A percentile compares a stretch with the other conserved stretches of the same genome.
phyloP scores from a whole-genome alignment of 2,329 filamentous ascomycete species.

The Nannizziopsis barbatae region DNA sequence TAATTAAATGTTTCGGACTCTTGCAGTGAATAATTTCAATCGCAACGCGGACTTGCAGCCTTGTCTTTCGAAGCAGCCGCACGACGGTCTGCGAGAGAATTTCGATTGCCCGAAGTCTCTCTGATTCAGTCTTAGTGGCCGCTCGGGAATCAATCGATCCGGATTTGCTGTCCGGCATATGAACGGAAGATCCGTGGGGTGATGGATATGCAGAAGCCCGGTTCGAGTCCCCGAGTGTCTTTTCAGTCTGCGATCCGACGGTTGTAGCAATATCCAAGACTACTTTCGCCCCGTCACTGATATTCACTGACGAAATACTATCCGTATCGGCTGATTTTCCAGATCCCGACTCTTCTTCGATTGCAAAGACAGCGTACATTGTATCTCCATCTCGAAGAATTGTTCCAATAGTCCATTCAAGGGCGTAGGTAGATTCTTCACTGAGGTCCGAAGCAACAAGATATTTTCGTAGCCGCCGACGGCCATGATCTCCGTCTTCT shows the following conservation, averaged over 20 bases:
- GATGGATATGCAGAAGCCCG: conserved; percentile 23
- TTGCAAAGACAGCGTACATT: conserved; percentile 81
- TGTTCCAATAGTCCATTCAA: conserved; percentile 96
- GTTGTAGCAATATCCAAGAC: conserved; percentile 66
- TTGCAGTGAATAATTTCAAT: conserved; percentile 98
- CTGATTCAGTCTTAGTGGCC: conserved; percentile 56
- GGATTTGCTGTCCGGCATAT: conserved; percentile 27
- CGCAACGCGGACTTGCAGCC: conserved; percentile 81
- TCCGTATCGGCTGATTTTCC: conserved; percentile 34
- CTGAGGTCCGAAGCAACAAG: conserved; percentile 92
- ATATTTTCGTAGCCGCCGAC: conserved; percentile 74
- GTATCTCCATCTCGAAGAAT: conserved; percentile 91
- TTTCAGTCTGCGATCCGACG: conserved; percentile 49
- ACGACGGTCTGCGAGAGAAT: conserved; percentile 75
- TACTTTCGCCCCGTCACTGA: conserved; percentile 61
- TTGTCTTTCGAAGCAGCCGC: conserved; percentile 78
- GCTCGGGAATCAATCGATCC: conserved; percentile 41
- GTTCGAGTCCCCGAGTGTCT: conserved; percentile 33
- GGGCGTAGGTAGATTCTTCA: conserved; percentile 83
- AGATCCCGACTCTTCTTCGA: conserved; percentile 63
- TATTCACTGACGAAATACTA: conserved; percentile 37
- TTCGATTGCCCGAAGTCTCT: conserved; percentile 68
- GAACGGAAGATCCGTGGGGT: conserved; percentile 17
- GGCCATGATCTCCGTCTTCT: conserved; percentile 64
- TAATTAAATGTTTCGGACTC: conserved; percentile 89